Base-by-base conservation (phyloP, 805 yeast genomes). In the Naumovozyma castellii region DNA sequence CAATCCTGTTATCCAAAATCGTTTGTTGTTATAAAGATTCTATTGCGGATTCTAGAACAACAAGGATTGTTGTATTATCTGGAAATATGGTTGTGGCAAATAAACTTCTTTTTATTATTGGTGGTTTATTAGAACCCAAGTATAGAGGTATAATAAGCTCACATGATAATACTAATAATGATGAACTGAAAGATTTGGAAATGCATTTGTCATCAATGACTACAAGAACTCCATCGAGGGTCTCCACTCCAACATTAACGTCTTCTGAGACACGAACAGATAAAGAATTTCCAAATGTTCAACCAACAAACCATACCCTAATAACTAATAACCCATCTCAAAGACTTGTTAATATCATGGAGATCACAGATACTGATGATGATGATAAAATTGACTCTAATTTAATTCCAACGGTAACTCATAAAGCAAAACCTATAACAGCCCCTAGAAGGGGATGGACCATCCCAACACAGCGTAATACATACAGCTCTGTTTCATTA, bases 71-170 rank as follows among this genome's bases (percentile, higher is more conserved):
- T 1, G 64, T 76, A 3, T 67, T 75, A 71, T 75, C 82, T 0
- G 72, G 77, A 13, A 76, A 76, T 49, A 74, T 77, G 28, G 71
- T 71, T 5, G 78, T 76, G 8, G 79, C 81, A 1, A 77, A 76
- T 48, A 75, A 75, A 50, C 57, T 76, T 40, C 61, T 76, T 0
- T 76, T 74, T 41, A 70, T 76, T 5, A 45, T 76, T 6, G 67
- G 74, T 39, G 80, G 75, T 0, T 42, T 76, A 18, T 54, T 76
- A 14, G 70, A 74, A 28, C 66, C 57, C 18, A 51, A 58, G 6
- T 46, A 51, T 34, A 42, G 47, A 2, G 51, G 57, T 4, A 38
- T 39, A 12, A 25, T 35, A 9, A 31, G 18, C 4, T 10, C 13
- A n/a, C n/a, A n/a, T n/a, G n/a, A n/a, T n/a, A n/a, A n/a, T 3